A percentile compares a stretch with the other conserved stretches of the same genome.
Evolutionary conservation across 2,329 filamentous ascomycete species (phyloP).

Genomic region (Beauveria varroae): DNA sequence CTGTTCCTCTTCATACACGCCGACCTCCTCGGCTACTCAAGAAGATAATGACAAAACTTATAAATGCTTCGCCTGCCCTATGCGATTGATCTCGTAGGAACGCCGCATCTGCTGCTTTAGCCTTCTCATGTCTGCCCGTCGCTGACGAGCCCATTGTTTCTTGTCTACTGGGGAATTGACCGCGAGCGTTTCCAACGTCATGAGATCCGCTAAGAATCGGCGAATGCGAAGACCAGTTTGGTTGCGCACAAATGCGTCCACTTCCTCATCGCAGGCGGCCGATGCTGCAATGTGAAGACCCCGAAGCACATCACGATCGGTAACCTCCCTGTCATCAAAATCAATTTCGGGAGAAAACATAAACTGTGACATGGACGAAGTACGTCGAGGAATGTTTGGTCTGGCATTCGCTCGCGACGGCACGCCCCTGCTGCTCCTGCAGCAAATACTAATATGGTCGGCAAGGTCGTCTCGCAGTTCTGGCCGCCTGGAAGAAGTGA

Average conservation of each 20-base stretch:
- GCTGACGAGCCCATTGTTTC: constrained; percentile 21
- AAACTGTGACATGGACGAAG: constrained; percentile 25
- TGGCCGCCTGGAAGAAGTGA: not conserved
- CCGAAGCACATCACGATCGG: constrained; percentile 44
- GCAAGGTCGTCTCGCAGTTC: not conserved
- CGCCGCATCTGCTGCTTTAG: constrained; percentile 29
- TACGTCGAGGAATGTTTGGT: constrained; percentile 28
- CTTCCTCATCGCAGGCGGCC: constrained; percentile 47
- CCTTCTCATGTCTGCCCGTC: constrained; percentile 26
- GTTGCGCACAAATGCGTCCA: constrained; percentile 44
- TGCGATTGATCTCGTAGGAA: constrained; percentile 21
- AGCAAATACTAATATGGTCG: constrained; percentile 17
- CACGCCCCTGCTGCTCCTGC: constrained; percentile 16
- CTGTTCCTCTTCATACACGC: not conserved
- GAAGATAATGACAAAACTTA: not conserved
- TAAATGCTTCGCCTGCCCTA: not conserved
- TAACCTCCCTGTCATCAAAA: constrained; percentile 32
- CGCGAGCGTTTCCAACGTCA: constrained; percentile 40
- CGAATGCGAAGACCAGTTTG: constrained; percentile 46
- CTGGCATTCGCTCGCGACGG: constrained; percentile 18
- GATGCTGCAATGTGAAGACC: constrained; percentile 48
- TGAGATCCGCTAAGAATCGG: constrained; percentile 47
- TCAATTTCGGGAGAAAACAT: constrained; percentile 18
- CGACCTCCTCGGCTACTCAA: not conserved
- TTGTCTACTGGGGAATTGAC: constrained; percentile 21